Conservation (phyloP, 2,329 filamentous ascomycete species). For the Aureobasidium zeae region DNA sequence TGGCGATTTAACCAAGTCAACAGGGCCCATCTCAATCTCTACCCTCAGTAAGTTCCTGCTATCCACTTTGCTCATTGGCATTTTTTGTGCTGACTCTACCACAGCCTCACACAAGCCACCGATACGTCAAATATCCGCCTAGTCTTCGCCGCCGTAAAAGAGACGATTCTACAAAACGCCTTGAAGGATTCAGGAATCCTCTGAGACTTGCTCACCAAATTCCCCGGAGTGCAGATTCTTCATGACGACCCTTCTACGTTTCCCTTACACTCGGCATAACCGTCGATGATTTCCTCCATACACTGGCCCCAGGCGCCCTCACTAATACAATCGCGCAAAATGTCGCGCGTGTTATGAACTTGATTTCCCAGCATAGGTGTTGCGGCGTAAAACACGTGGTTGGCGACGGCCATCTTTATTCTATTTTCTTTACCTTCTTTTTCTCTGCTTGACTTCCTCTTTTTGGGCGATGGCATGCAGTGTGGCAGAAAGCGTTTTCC, state of each 20-base stretch:
- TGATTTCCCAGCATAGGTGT: constrained; percentile 18
- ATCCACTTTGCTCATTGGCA: constrained; percentile 28
- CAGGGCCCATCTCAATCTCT: constrained; percentile 86
- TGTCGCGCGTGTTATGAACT: constrained; percentile 12
- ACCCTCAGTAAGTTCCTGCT: constrained; percentile 94
- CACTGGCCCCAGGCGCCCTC: constrained; percentile 14
- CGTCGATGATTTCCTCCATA: constrained; percentile 3
- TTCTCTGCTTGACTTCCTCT: neutral
- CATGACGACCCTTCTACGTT: constrained; percentile 14
- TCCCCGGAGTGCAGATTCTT: constrained; percentile 64
- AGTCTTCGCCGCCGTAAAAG: constrained; percentile 96
- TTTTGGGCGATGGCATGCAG: neutral
- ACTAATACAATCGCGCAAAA: constrained; percentile 14
- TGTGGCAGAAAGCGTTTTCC: too few species aligned
- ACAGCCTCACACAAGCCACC: constrained; percentile 91
- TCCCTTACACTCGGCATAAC: constrained; percentile 7
- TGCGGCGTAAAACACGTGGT: constrained; percentile 10
- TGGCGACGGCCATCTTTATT: constrained; percentile 2
- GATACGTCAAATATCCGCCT: constrained; percentile 97
- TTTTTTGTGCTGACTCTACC: constrained; percentile 21
- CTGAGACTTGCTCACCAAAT: constrained; percentile 23
- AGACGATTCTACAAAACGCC: constrained; percentile 96
- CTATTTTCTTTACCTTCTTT: neutral
- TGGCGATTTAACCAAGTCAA: constrained; percentile 99
- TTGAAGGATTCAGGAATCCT: constrained; percentile 97